Evolutionary conservation across 2,329 filamentous ascomycete species (phyloP).

Genomic region (Apiospora rasikravindrae): DNA sequence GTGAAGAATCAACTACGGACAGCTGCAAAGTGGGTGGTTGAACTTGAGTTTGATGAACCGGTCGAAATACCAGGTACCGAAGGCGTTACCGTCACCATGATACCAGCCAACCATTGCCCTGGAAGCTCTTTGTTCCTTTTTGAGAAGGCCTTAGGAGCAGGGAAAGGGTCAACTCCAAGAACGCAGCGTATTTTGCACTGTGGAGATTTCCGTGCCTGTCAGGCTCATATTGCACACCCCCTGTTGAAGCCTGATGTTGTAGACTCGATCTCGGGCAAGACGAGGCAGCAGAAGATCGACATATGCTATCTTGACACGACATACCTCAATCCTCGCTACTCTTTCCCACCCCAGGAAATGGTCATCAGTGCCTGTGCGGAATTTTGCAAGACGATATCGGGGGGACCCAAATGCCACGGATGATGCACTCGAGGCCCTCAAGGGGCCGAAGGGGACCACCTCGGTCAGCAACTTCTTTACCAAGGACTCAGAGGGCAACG

Average conservation of each 20-base stretch:
- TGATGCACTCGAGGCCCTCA: slow-evolving; percentile 51
- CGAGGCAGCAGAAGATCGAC: slow-evolving; percentile 85
- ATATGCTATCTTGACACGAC: slow-evolving; percentile 97
- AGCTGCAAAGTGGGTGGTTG: slow-evolving; percentile 82
- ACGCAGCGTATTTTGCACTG: slow-evolving; percentile 88
- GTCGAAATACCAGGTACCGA: slow-evolving; percentile 81
- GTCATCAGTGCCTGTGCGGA: slow-evolving; percentile 89
- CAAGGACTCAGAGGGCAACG: slow-evolving; percentile 39
- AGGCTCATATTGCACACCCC: slow-evolving; percentile 81
- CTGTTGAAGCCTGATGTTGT: slow-evolving; percentile 76
- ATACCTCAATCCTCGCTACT: slow-evolving; percentile 93
- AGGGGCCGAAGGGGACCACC: slow-evolving; percentile 47
- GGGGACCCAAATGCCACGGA: slow-evolving; percentile 63
- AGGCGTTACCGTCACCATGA: slow-evolving; percentile 89
- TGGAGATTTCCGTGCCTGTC: slow-evolving; percentile 92
- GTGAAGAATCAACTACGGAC: slow-evolving; percentile 86
- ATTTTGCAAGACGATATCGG: slow-evolving; percentile 79
- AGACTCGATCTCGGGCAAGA: slow-evolving; percentile 73
- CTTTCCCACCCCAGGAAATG: slow-evolving; percentile 86
- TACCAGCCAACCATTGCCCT: slow-evolving; percentile 94
- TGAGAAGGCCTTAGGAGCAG: slow-evolving; percentile 68
- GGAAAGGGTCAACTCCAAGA: slow-evolving; percentile 62
- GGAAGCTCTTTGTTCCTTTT: slow-evolving; percentile 94
- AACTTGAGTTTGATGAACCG: slow-evolving; percentile 82
- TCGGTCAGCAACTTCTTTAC: slow-evolving; percentile 60